Evolutionary conservation across 805 yeast genomes (phyloP), one percentile per base, ranked within the genome.

Genomic region (Pichia membranifaciens): DNA sequence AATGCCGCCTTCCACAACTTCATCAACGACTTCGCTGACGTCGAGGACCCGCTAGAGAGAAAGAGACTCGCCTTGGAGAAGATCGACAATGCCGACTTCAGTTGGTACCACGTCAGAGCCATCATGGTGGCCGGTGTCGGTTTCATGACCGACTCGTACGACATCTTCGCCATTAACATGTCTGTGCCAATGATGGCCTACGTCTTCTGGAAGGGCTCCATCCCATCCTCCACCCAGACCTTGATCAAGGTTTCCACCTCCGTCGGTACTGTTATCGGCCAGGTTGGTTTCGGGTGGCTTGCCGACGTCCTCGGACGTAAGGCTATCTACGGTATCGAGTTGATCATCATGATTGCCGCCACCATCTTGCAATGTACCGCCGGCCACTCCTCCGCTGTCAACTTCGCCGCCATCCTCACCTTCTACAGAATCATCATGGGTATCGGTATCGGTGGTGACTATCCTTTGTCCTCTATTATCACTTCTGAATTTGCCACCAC

Each of bases 381-480:
- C 40, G 96, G 95, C 60, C 59, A 66, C 9, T 78, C 95, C 22
- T 77, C 86, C 22, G 93, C 83, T 54, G 69, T 87, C 51, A 75
- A 73, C 61, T 84, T 87, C 60, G 78, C 79, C 48, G 95, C 93
- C 38, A 74, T 87, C 44, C 73, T 89, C 53, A 70, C 82, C 10
- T 81, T 84, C 61, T 82, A 81, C 71, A 84, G 96, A 79, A 82
- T 88, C 55, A 62, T 88, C 53, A 84, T 82, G 87, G 96, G 96
- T 75, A 83, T 89, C 59, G 96, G 96, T 80, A 89, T 88, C 58
- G 96, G 96, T 73, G 96, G 96, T 76, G 96, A 88, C 72, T 88
- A 88, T 67, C 96, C 96, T 57, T 75, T 89, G 60, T 87, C 96
- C 16, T 87, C 96, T n/a, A 84, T 88, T 66, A 88, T 88, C 55